A percentile compares a stretch with the other conserved stretches of the same genome.
These are phyloP conservation scores for Alternaria sp. DNA, from an alignment of 2,329 filamentous ascomycete species.

Conservation along the genomic window DNA sequence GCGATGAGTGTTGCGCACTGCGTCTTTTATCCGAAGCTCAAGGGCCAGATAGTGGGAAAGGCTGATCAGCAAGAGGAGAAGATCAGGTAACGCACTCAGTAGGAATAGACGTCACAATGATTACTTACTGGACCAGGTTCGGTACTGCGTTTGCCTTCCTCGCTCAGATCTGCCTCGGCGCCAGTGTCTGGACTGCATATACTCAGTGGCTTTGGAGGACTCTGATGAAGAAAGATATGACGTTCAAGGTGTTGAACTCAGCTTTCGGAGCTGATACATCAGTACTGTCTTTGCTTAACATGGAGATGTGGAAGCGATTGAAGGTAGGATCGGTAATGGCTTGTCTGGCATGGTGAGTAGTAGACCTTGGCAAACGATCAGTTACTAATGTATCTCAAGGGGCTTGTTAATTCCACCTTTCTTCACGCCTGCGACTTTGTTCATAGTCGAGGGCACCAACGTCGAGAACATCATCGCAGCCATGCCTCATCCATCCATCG, in stretches of 20 bases:
- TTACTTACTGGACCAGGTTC: background rate
- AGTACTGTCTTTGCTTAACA: background rate
- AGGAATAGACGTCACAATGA: fast-evolving
- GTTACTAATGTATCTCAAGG: background rate
- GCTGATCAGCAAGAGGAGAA: background rate
- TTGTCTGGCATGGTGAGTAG: background rate
- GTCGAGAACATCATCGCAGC: background rate
- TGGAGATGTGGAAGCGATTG: background rate
- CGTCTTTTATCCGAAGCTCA: background rate
- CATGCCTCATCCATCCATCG: background rate
- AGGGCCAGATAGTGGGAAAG: background rate
- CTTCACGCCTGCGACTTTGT: background rate
- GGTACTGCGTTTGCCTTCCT: background rate
- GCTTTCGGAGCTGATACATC: background rate
- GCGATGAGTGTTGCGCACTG: background rate
- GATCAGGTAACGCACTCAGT: background rate
- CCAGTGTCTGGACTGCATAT: background rate
- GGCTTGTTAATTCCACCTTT: background rate
- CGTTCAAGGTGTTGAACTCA: background rate
- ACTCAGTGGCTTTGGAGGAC: background rate
- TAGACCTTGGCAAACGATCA: too few relatives aligned
- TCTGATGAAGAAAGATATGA: background rate
- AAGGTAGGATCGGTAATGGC: background rate
- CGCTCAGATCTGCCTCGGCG: background rate
- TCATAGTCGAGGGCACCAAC: background rate